Evolutionary conservation across 257 asterid species (phyloP).

Genomic region (Scutellaria baicalensis): DNA sequence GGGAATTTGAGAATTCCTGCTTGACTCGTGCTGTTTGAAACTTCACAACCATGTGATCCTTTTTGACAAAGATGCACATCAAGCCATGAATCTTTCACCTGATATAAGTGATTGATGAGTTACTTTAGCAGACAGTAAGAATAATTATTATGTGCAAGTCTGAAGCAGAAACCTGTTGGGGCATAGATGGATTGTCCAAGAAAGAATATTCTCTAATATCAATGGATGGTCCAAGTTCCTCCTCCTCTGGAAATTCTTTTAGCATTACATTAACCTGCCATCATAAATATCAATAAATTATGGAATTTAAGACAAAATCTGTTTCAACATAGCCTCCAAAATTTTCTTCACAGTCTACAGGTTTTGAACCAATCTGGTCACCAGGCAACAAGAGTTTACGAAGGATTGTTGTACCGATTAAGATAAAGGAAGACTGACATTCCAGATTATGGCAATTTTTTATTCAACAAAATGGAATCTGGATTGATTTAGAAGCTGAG

Average conservation of each 20-base stretch:
- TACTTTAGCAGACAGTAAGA: constrained; percentile 1
- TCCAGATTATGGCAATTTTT: background rate
- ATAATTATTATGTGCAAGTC: background rate
- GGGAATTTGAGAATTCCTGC: constrained; percentile 67
- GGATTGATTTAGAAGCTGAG: background rate
- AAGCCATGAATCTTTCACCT: constrained; percentile 96
- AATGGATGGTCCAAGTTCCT: constrained; percentile 77
- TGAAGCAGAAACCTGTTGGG: constrained; percentile 49
- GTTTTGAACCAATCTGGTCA: background rate
- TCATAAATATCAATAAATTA: constrained; percentile 10
- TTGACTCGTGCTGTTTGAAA: constrained; percentile 52
- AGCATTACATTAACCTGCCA: constrained; percentile 76
- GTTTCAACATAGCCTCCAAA: constrained; percentile 3
- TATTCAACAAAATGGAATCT: background rate
- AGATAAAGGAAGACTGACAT: background rate
- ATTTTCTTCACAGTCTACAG: background rate
- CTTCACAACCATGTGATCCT: constrained; percentile 70
- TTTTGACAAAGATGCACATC: constrained; percentile 86
- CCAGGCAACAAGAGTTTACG: background rate
- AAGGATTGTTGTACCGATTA: background rate
- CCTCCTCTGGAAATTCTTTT: constrained; percentile 57
- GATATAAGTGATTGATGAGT: constrained; percentile 13
- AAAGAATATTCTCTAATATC: constrained; percentile 81
- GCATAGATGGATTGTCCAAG: constrained; percentile 71
- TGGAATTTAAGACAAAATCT: background rate